Evolutionary conservation across 768 basidiomycete genomes (phyloP).

Genomic region (Mycena venus): DNA sequence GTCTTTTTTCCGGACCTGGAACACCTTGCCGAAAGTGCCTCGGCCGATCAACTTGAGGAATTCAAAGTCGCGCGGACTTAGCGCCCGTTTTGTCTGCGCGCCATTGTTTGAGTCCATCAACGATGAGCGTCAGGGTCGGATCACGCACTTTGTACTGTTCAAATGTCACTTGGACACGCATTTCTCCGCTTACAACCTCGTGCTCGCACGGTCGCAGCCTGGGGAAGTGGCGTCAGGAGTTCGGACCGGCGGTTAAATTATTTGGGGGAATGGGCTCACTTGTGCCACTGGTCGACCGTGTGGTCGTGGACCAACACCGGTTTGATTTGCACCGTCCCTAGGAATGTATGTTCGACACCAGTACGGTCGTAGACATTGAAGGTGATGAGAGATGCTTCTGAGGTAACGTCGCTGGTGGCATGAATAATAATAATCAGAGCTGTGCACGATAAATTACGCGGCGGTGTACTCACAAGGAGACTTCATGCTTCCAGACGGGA

Average conservation of each 20-base stretch:
- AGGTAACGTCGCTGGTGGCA: slow-evolving; percentile 88
- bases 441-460: slow-evolving; percentile 33
- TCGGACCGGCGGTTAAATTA: slow-evolving; percentile 21
- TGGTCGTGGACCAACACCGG: slow-evolving; percentile 93
- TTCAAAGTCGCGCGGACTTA: slow-evolving; percentile 97
- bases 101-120: slow-evolving; percentile 35
- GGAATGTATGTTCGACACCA: slow-evolving; percentile 87
- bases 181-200: slow-evolving; percentile 91
- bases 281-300: slow-evolving; percentile 97
- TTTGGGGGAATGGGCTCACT: slow-evolving; percentile 65
- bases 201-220: slow-evolving; percentile 84
- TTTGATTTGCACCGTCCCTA: slow-evolving; percentile 93
- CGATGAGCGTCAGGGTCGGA: slow-evolving; percentile 33
- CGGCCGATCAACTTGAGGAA: slow-evolving; percentile 99
- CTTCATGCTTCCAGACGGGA: slow-evolving; percentile 99
- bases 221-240: slow-evolving; percentile 30
- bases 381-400: slow-evolving; percentile 84
- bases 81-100: slow-evolving; percentile 81
- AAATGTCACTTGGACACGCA: slow-evolving; percentile 94
- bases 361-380: slow-evolving; percentile 93
- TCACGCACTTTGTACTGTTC: slow-evolving; percentile 87
- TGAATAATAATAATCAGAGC: slow-evolving; percentile 16
- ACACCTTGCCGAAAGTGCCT: slow-evolving; percentile 98
- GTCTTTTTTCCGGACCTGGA: slow-evolving; percentile 98
- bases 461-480: slow-evolving; percentile 88